Conservation (phyloP, 305 asterid species). For the Caryopteris hybrid region DNA sequence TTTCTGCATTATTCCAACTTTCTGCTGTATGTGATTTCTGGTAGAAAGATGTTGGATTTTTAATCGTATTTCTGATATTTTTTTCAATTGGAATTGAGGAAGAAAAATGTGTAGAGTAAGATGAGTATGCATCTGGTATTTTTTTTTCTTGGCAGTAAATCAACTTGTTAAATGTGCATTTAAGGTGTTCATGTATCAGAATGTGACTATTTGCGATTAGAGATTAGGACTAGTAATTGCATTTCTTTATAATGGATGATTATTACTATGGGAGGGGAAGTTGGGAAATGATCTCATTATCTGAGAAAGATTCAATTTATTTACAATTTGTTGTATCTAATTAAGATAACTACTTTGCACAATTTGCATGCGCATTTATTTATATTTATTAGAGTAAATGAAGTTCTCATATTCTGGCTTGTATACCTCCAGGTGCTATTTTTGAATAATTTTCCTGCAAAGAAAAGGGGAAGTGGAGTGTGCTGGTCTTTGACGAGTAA, state of each 20-base stretch:
- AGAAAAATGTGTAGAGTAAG: background rate
- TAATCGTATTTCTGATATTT: background rate
- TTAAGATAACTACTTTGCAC: no score
- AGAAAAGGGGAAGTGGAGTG: slow-evolving; percentile 24
- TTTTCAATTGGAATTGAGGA: background rate
- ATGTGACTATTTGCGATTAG: background rate
- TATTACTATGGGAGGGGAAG: background rate
- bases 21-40: background rate
- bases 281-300: background rate
- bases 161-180: background rate
- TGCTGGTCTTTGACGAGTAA: slow-evolving; percentile 34
- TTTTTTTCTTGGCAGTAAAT: background rate
- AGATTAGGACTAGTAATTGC: background rate
- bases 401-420: background rate
- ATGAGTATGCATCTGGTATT: background rate
- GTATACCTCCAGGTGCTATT: slow-evolving; percentile 47
- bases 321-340: no score
- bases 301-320: no score
- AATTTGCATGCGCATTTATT: no score
- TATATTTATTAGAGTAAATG: slow-evolving; percentile 4
- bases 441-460: slow-evolving; percentile 31
- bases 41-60: background rate
- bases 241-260: background rate
- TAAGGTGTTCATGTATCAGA: background rate
- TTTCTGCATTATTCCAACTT: background rate